phyloP scores from a whole-genome alignment of 164 flowering plant genomes.

The Magnolia officinalis region DNA sequence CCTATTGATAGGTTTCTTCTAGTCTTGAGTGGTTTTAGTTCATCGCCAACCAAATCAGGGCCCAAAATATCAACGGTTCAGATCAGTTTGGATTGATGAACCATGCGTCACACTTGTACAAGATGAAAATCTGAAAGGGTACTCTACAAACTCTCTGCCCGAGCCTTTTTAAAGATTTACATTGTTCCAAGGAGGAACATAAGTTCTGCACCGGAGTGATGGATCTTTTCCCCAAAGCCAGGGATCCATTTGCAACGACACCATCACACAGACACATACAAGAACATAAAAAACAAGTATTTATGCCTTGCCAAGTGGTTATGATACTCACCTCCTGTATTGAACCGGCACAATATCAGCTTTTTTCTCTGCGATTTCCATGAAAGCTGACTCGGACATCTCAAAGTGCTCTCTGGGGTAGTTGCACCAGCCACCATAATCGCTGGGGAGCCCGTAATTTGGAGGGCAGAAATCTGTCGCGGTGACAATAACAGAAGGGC shows the following conservation, averaged over 20 bases:
- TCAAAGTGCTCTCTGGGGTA: constrained; percentile 72
- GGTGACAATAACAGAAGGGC: constrained; percentile 61
- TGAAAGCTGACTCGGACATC: constrained; percentile 62
- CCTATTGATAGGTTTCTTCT: no score
- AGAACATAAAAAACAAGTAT: no score
- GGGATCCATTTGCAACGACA: no score
- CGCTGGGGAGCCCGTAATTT: constrained; percentile 60
- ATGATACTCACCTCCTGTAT: constrained; percentile 49
- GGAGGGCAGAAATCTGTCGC: constrained; percentile 87
- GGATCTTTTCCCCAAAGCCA: no score
- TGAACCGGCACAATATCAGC: constrained; percentile 77
- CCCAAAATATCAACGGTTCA: background rate
- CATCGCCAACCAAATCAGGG: background rate
- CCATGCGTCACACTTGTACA: background rate
- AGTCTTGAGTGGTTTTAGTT: no score
- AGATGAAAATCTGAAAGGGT: no score
- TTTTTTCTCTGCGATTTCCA: constrained; percentile 44
- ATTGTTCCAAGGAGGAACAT: no score
- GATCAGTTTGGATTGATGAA: background rate
- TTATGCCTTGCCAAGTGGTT: background rate
- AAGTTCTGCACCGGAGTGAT: no score
- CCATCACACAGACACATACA: no score
- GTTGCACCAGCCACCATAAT: constrained; percentile 90
- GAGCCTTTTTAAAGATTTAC: no score
- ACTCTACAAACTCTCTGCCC: no score